These are phyloP conservation scores for Meripilus lineatus DNA, from an alignment of 1,284 basidiomycete genomes.

Conservation along the genomic window DNA sequence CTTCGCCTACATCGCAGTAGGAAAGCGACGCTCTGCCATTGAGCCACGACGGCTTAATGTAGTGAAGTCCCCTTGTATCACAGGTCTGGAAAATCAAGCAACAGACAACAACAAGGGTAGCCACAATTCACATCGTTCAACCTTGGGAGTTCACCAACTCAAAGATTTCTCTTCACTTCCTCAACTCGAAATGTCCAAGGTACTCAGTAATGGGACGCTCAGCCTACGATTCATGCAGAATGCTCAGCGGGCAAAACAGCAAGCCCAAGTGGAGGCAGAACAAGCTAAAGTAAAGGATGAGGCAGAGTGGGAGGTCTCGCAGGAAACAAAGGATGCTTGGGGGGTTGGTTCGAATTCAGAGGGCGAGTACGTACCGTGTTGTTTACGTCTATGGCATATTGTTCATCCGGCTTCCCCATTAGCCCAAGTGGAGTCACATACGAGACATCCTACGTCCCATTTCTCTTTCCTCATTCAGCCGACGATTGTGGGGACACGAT, in stretches of 20 bases:
- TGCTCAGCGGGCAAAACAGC: conserved; percentile 51
- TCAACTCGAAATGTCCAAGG: conserved; percentile 53
- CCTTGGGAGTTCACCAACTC: too few species aligned
- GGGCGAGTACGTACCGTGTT: conserved; percentile 26
- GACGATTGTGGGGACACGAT: conserved; percentile 18
- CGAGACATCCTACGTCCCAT: conserved; percentile 69
- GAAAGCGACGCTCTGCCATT: conserved; percentile 10
- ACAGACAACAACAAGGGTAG: too few species aligned
- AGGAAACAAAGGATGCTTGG: conserved; percentile 56
- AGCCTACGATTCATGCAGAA: conserved; percentile 76
- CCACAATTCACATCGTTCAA: too few species aligned
- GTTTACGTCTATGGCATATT: conserved; percentile 10
- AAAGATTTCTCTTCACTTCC: too few species aligned
- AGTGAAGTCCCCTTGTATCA: too few species aligned
- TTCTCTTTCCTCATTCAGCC: conserved; percentile 47
- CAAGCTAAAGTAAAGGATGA: conserved; percentile 61
- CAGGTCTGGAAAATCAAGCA: too few species aligned
- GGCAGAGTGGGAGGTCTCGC: conserved; percentile 62
- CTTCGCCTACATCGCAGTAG: conserved; percentile 11
- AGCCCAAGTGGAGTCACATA: conserved; percentile 35
- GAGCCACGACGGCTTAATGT: conserved; percentile 7
- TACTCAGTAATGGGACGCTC: conserved; percentile 62
- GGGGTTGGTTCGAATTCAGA: conserved; percentile 28
- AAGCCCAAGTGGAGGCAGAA: conserved; percentile 45
- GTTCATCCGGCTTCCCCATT: conserved; percentile 12